Evolutionary conservation across 2,329 filamentous ascomycete species (phyloP).

Genomic region (Rhinocladiella mackenziei): DNA sequence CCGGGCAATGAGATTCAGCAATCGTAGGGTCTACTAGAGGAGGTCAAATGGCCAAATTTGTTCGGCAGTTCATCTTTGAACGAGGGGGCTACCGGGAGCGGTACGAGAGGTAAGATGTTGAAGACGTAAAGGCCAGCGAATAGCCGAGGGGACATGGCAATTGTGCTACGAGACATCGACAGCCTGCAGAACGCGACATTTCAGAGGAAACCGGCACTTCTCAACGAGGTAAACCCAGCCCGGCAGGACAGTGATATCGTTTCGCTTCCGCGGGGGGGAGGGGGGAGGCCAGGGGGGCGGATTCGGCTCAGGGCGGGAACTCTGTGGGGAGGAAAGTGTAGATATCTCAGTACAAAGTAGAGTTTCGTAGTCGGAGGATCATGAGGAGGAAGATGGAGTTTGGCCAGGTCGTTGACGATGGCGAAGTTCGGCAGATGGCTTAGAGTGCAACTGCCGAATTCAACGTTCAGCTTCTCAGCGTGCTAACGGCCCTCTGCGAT

Average conservation of each 20-base stretch:
- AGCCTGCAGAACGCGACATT: background rate
- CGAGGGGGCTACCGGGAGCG: slow-evolving; percentile 3
- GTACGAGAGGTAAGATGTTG: background rate
- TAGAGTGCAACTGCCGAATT: slow-evolving; percentile 14
- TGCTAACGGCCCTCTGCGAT: background rate
- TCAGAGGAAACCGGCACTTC: no score
- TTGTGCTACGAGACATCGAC: background rate
- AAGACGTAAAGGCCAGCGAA: slow-evolving; percentile 13
- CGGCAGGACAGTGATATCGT: background rate
- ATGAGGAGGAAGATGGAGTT: background rate
- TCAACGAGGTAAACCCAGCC: background rate
- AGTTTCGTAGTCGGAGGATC: background rate
- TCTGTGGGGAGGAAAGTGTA: slow-evolving; percentile 5
- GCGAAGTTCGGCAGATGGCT: slow-evolving; percentile 13
- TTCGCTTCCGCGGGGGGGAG: no score
- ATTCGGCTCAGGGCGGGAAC: slow-evolving; percentile 8
- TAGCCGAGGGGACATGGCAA: background rate
- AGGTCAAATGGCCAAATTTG: slow-evolving; percentile 9
- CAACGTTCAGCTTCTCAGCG: background rate
- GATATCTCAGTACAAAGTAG: no score
- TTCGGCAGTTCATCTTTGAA: slow-evolving; percentile 21
- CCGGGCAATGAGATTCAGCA: slow-evolving; percentile 10
- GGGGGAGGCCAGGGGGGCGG: no score
- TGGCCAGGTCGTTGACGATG: background rate
- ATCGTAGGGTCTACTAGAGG: slow-evolving; percentile 6